Conservation (phyloP, 164 flowering plant genomes). For the Chimonanthus praecox region DNA sequence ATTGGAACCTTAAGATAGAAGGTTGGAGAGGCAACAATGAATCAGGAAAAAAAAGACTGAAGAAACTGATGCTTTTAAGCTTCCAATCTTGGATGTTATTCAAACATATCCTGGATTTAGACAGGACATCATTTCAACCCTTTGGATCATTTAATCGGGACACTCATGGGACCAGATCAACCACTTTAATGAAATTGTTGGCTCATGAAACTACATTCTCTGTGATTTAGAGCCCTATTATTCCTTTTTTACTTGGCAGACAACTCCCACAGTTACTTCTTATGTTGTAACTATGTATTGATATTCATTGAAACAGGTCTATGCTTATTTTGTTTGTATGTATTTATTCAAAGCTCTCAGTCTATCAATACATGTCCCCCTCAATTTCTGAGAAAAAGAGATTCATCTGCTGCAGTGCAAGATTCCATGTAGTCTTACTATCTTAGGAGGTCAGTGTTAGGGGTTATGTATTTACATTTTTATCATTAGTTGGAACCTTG, state of each 20-base stretch:
- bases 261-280: neutral
- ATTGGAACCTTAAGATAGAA: no score
- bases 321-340: constrained; percentile 69
- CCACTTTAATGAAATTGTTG: neutral
- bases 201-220: neutral
- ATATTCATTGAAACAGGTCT: constrained; percentile 47
- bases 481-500: neutral
- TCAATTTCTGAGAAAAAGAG: constrained; percentile 30
- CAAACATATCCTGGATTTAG: neutral
- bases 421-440: constrained; percentile 26
- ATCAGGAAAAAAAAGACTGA: no score
- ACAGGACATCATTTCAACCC: neutral
- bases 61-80: no score
- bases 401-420: constrained; percentile 21
- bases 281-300: neutral
- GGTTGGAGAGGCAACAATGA: no score
- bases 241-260: neutral
- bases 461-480: neutral
- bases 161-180: neutral
- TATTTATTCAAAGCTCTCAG: constrained; percentile 44
- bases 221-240: neutral
- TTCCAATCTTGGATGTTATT: neutral
- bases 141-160: neutral
- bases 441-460: neutral
- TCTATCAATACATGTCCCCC: constrained; percentile 23